Evolutionary conservation across 257 asterid genomes (phyloP).

Genomic region (Scutellaria baicalensis): DNA sequence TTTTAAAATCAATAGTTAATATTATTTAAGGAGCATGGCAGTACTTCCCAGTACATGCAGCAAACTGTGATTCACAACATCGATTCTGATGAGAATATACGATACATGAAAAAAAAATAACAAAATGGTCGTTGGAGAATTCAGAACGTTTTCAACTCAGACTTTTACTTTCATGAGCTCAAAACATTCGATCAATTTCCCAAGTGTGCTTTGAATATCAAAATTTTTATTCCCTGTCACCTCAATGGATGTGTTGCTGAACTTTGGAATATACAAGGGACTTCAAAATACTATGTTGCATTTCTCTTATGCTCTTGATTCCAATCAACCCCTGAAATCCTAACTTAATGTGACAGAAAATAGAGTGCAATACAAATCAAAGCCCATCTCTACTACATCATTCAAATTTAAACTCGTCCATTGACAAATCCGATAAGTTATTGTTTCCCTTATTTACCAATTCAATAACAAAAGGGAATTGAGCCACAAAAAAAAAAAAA

Average conservation of each 20-base stretch:
- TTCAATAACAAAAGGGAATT: not conserved
- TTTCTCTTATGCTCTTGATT: not conserved
- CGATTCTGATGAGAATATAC: not conserved
- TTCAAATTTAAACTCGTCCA: not conserved
- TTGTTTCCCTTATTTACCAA: not conserved
- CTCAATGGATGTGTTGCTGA: not conserved
- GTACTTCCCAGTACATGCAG: too few species aligned
- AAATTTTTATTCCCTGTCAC: not conserved
- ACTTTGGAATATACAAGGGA: not conserved
- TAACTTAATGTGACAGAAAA: not conserved
- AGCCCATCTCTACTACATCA: not conserved
- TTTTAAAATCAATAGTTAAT: too few species aligned
- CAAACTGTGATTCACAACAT: too few species aligned
- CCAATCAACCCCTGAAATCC: not conserved
- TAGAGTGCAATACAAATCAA: not conserved
- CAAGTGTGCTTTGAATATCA: not conserved
- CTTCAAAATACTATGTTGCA: not conserved
- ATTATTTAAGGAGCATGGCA: too few species aligned
- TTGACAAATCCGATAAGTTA: not conserved
- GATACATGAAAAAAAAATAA: not conserved
- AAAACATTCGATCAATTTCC: not conserved
- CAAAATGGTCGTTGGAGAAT: too few species aligned
- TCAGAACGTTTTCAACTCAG: not conserved
- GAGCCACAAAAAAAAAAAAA: not conserved
- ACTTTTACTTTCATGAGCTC: not conserved